Conservation (phyloP, 2,329 filamentous ascomycete species). For the Fusarium sulawesiense region DNA sequence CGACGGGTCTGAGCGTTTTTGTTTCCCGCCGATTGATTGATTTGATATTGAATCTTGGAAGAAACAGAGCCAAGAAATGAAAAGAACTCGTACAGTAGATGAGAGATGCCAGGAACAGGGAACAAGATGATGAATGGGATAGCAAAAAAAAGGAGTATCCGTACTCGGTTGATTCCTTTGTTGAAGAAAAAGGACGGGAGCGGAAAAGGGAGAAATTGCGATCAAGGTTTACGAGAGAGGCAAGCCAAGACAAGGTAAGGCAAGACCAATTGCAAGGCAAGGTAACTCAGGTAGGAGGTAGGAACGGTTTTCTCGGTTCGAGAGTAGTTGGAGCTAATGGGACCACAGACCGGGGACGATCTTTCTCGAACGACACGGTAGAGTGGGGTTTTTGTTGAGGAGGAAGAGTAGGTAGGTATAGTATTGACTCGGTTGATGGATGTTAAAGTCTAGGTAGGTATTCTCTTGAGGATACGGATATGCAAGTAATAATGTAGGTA, state of each 20-base stretch:
- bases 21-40: background rate
- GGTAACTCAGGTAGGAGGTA: slow-evolving; percentile 8
- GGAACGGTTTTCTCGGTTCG: slow-evolving; percentile 12
- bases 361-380: slow-evolving; percentile 2
- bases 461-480: background rate
- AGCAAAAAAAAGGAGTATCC: background rate
- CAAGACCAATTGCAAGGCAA: slow-evolving; percentile 5
- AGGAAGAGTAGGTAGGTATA: background rate
- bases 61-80: background rate
- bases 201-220: slow-evolving; percentile 27
- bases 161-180: background rate
- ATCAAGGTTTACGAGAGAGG: slow-evolving; percentile 23
- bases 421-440: no score
- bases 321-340: slow-evolving; percentile 23
- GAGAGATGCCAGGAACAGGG: background rate
- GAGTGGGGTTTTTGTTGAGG: background rate
- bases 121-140: background rate
- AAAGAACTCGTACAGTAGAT: background rate
- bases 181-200: background rate
- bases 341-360: slow-evolving; percentile 31
- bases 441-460: no score
- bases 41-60: background rate
- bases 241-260: slow-evolving; percentile 10
- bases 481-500: background rate
- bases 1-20: slow-evolving; percentile 6